phyloP scores from a whole-genome alignment of 1,139 yeast genomes.

The Groenewaldozyma sp. region DNA sequence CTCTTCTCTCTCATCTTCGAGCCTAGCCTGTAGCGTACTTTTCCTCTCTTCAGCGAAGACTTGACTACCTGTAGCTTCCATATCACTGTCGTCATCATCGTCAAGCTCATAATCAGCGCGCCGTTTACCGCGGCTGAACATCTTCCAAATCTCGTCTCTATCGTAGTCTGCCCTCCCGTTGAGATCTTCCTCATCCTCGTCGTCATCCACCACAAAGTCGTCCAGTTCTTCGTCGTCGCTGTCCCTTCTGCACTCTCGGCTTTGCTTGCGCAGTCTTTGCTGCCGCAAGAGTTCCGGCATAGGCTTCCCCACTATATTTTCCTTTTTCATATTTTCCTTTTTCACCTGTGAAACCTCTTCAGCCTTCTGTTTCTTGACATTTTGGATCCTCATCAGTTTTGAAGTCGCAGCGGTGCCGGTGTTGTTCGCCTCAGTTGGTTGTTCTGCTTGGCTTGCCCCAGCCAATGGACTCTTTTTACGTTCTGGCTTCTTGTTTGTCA shows the following conservation, averaged over 20 bases:
- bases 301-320: constrained; percentile 14
- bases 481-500: constrained; percentile 8
- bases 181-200: constrained; percentile 24
- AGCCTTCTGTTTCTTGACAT: background rate
- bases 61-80: constrained; percentile 93
- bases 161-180: constrained; percentile 45
- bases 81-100: constrained; percentile 61
- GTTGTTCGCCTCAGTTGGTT: background rate
- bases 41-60: constrained; percentile 69
- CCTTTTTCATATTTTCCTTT: background rate
- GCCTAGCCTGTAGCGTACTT: constrained; percentile 50
- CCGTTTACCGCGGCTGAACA: constrained; percentile 60
- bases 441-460: background rate
- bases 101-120: constrained; percentile 34
- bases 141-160: constrained; percentile 81
- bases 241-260: constrained; percentile 3
- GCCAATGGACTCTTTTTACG: background rate
- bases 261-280: constrained; percentile 7
- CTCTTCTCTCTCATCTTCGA: constrained; percentile 59
- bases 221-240: constrained; percentile 25
- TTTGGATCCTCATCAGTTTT: background rate
- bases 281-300: constrained; percentile 13
- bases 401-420: background rate
- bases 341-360: background rate
- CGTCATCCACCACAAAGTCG: constrained; percentile 31